A percentile compares a stretch with the other conserved stretches of the same genome.
Evolutionary conservation across 2,329 filamentous ascomycete genomes (phyloP).

Genomic region (Diplocarpon mali): DNA sequence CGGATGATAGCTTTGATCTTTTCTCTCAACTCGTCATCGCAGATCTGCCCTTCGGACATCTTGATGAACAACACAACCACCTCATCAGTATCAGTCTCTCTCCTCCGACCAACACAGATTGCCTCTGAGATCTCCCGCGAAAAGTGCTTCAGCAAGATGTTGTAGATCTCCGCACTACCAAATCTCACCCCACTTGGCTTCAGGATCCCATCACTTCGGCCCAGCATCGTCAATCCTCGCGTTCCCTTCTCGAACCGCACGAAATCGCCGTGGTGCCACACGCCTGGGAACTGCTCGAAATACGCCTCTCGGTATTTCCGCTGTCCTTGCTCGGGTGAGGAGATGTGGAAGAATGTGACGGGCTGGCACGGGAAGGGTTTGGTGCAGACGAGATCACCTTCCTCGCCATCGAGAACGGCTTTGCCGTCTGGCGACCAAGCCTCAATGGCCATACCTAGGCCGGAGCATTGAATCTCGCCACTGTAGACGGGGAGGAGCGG

Average conservation of each 20-base stretch:
- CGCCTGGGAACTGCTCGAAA: constrained; percentile 66
- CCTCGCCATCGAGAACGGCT: constrained; percentile 42
- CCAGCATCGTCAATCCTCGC: constrained; percentile 79
- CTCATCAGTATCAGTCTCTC: constrained; percentile 23
- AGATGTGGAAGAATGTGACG: constrained; percentile 71
- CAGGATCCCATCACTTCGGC: constrained; percentile 81
- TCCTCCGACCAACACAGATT: constrained; percentile 74
- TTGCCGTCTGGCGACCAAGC: constrained; percentile 41
- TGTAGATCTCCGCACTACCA: constrained; percentile 92
- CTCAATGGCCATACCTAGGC: constrained; percentile 67
- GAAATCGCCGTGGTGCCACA: constrained; percentile 96
- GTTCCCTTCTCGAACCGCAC: constrained; percentile 59
- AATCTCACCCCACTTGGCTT: constrained; percentile 90
- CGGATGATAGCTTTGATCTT: constrained; percentile 59
- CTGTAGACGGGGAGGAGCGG: constrained; percentile 60
- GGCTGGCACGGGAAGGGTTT: constrained; percentile 85
- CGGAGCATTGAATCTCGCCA: constrained; percentile 68
- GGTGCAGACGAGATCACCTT: constrained; percentile 81
- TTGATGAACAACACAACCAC: constrained; percentile 74
- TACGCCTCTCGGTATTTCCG: constrained; percentile 76
- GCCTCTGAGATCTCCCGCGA: constrained; percentile 69
- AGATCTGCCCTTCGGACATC: constrained; percentile 39
- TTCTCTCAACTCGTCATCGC: constrained; percentile 48
- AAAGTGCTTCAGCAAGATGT: constrained; percentile 79
- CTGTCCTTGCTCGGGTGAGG: constrained; percentile 37